Base-by-base conservation (phyloP, 768 basidiomycete species). In the Mycena olivaceomarginata region DNA sequence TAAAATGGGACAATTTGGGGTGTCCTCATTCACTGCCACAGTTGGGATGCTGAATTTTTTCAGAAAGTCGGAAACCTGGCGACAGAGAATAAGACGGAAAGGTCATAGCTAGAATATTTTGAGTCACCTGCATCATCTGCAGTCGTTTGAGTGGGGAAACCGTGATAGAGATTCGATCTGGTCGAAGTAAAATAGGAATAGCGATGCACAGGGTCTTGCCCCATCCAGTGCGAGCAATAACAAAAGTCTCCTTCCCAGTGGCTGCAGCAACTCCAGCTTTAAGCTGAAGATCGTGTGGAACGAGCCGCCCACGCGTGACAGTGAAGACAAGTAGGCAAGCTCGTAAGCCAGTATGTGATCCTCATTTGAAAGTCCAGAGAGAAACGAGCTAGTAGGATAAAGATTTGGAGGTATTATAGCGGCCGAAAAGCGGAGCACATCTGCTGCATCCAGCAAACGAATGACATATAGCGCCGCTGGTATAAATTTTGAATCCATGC, bases 151-250 rank as follows among this genome's bases (percentile, higher is more conserved):
- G 53, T 0, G 71, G 71, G 4, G 71, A 72, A 5, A 72, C 41
- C 1, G 71, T 72, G 1, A 72, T 72, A 1, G 62, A 9, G 12
- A 72, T 45, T 0, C 25, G 11, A 20, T 45, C 46, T 0, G 71
- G 71, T 9, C 51, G 4, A 0, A 65, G 71, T 40, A 72, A n/a
- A 6, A 72, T 11, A 0, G 71, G 71, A 7, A 72, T 72, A 4
- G 71, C 63, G 13, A 72, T 72, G 37, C 71, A 72, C 1, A 72
- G 62, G 12, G 62, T 72, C 51, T 72, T 72, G 4, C 63, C 63
- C 62, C 62, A 72, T 18, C 71, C 71, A 8, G 71, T 72, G 0
- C 22, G 46, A 8, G 63, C 71, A 8, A 72, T 65, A 5, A 65
- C 71, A 43, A 72, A 25, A 13, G 12, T 22, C 7, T 72, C 48